phyloP scores from a whole-genome alignment of 352 stramenopile genomes.

The Phytophthora nicotianae region DNA sequence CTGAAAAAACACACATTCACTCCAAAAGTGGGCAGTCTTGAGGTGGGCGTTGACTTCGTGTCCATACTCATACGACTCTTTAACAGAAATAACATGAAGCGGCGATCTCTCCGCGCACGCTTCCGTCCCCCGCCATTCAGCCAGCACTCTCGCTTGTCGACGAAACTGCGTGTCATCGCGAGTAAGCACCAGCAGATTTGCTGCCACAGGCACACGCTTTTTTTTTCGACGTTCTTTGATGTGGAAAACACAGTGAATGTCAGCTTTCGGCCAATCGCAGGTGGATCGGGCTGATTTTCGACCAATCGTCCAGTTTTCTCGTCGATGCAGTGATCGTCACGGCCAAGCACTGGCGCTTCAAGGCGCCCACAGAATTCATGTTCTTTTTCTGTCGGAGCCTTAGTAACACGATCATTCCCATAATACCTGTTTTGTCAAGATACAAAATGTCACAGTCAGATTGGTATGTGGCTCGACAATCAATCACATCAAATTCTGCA shows the following conservation, averaged over 20 bases:
- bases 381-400: slow-evolving; percentile 2
- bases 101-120: no score
- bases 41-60: not conserved
- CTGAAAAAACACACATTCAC: no score
- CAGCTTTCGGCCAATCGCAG: slow-evolving; percentile 2
- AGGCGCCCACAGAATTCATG: slow-evolving; percentile 11
- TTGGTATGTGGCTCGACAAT: not conserved
- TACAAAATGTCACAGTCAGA: not conserved
- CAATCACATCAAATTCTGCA: slow-evolving; percentile 11
- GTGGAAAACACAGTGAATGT: no score
- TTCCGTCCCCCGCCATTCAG: not conserved
- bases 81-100: no score
- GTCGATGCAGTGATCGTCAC: slow-evolving; percentile 25
- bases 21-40: not conserved
- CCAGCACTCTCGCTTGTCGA: slow-evolving; percentile 13
- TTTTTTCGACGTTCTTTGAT: not conserved
- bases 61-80: no score
- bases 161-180: slow-evolving; percentile 18
- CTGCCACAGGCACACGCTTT: not conserved
- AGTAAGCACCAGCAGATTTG: not conserved
- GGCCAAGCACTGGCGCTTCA: slow-evolving; percentile 21
- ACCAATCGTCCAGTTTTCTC: slow-evolving; percentile 6
- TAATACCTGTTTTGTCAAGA: not conserved
- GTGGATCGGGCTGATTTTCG: not conserved
- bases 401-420: not conserved